These are phyloP conservation scores for Brasilioporus rufonigricans DNA, from an alignment of 768 basidiomycete genomes.

Conservation along the genomic window DNA sequence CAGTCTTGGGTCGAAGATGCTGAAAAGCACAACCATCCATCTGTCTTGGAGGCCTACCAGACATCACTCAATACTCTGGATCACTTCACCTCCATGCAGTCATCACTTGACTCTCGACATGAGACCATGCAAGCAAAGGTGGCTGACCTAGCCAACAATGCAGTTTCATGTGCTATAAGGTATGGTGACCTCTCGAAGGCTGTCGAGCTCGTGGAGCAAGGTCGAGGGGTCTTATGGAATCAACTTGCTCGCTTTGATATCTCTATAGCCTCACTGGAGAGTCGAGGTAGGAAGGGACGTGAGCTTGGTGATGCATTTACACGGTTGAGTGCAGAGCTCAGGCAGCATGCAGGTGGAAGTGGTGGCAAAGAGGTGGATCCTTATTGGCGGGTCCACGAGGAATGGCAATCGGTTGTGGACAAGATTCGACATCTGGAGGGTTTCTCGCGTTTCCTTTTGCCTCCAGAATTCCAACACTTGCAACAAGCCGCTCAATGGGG, in stretches of 20 bases:
- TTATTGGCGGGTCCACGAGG: background rate
- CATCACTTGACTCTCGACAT: background rate
- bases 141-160: too few species aligned
- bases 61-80: background rate
- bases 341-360: background rate
- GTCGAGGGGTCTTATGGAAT: background rate
- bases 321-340: background rate
- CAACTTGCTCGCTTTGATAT: background rate
- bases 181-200: background rate
- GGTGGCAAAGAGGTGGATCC: background rate
- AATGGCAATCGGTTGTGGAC: background rate
- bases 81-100: background rate
- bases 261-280: background rate
- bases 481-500: background rate
- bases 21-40: background rate
- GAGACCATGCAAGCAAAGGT: background rate
- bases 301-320: background rate
- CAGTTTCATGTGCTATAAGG: too few species aligned
- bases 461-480: background rate
- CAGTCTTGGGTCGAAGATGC: background rate
- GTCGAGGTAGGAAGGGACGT: background rate
- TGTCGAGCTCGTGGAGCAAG: background rate
- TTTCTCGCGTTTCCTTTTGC: background rate
- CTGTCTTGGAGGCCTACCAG: too few species aligned
- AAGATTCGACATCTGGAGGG: background rate